Percentiles rank a stretch among this genome's conserved stretches.
These are phyloP conservation scores for Lathyrus tuberosus DNA, from an alignment of 306 rosid species.

Conservation along the genomic window DNA sequence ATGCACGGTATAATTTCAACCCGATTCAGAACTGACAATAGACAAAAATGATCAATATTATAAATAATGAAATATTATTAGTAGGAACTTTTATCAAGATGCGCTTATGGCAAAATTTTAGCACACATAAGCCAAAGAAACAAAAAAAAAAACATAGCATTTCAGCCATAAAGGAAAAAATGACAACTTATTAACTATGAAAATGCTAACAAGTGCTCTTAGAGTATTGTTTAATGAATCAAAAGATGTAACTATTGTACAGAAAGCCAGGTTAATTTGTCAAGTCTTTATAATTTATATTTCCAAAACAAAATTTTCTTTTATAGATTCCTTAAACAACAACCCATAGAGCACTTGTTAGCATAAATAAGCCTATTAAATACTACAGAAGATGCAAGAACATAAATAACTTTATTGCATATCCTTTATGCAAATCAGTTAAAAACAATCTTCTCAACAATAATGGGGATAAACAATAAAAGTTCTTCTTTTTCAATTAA, in stretches of 20 bases:
- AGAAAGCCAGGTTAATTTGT: too few species aligned
- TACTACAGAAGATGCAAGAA: constrained; percentile 7
- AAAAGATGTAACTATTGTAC: too few species aligned
- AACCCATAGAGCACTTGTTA: too few species aligned
- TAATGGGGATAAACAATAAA: not conserved
- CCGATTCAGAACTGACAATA: not conserved
- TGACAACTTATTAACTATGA: not conserved
- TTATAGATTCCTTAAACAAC: too few species aligned
- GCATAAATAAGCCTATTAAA: not conserved
- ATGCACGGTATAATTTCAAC: not conserved
- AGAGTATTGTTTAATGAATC: too few species aligned
- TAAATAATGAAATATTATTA: constrained; percentile 7
- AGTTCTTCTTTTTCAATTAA: too few species aligned
- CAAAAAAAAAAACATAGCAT: not conserved
- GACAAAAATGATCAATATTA: not conserved
- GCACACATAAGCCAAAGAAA: constrained; percentile 18
- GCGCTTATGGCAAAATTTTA: not conserved
- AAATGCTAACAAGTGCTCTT: too few species aligned
- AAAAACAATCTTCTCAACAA: not conserved
- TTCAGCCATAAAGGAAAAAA: not conserved
- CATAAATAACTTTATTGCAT: not conserved
- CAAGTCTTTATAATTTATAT: too few species aligned
- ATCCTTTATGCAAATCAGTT: not conserved
- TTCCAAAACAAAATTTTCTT: too few species aligned
- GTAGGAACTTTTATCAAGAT: not conserved